phyloP scores from a whole-genome alignment of 768 basidiomycete species.

The Mycena haematopus region DNA sequence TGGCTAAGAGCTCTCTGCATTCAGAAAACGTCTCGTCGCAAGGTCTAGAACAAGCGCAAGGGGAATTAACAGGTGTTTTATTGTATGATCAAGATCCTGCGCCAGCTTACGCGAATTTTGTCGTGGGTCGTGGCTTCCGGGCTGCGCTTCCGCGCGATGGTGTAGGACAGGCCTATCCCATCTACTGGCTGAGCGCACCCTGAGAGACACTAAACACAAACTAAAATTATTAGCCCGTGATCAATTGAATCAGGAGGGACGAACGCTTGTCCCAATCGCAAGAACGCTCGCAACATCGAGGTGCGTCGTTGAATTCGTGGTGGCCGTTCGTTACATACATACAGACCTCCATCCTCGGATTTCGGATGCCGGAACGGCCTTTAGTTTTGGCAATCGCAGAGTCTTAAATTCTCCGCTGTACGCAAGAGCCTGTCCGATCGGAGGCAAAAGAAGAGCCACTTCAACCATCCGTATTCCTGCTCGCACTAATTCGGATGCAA shows the following conservation, averaged over 20 bases:
- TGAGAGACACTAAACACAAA: too few species aligned
- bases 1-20: not conserved
- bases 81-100: not conserved
- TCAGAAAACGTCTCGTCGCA: not conserved
- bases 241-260: too few species aligned
- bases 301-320: too few species aligned
- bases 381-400: not conserved
- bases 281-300: not conserved
- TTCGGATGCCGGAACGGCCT: not conserved
- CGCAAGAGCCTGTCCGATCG: not conserved
- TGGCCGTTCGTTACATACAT: not conserved
- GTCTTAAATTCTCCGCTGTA: not conserved
- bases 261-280: not conserved
- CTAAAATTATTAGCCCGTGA: not conserved
- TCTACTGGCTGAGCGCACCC: too few species aligned
- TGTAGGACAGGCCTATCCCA: too few species aligned
- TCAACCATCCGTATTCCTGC: not conserved
- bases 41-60: not conserved
- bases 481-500: not conserved
- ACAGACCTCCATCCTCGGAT: not conserved
- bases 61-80: not conserved
- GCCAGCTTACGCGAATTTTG: slow-evolving; percentile 8
- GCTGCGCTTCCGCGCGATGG: not conserved
- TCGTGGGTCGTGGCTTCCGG: not conserved
- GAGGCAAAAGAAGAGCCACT: not conserved